Evolutionary conservation across 1,139 yeast species (phyloP).

Genomic region (Zygotorulaspora mrakii): DNA sequence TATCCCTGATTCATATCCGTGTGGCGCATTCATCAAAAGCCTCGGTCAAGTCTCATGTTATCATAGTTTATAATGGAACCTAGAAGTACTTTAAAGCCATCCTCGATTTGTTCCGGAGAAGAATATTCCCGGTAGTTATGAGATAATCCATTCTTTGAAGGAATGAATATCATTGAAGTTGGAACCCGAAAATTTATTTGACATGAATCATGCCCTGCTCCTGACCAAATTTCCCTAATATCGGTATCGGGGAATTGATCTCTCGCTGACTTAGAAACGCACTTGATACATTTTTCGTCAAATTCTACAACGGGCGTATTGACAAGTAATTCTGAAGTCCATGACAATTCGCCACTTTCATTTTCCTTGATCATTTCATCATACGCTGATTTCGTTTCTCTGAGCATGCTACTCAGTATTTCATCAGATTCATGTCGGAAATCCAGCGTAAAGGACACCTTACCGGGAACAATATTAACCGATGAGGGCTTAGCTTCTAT

Average conservation of each 20-base stretch:
- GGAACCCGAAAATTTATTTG: constrained; percentile 52
- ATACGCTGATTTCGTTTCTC: constrained; percentile 42
- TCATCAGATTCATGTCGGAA: constrained; percentile 52
- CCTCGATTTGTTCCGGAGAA: constrained; percentile 55
- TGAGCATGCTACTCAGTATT: constrained; percentile 40
- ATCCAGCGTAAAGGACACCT: constrained; percentile 53
- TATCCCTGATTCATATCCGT: no score
- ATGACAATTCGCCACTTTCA: constrained; percentile 34
- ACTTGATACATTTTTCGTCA: constrained; percentile 44
- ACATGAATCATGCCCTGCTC: constrained; percentile 73
- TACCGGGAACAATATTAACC: constrained; percentile 62
- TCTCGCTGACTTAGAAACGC: constrained; percentile 49
- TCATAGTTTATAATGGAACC: constrained; percentile 59
- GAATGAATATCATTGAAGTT: constrained; percentile 69
- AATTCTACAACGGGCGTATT: constrained; percentile 51
- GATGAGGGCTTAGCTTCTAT: constrained; percentile 52
- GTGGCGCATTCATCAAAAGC: no score
- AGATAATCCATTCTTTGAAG: constrained; percentile 60
- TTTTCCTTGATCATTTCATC: constrained; percentile 35
- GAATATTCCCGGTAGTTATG: constrained; percentile 65
- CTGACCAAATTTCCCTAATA: constrained; percentile 49
- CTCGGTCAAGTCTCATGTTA: constrained; percentile 8
- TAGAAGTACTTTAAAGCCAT: constrained; percentile 54
- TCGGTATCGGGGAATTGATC: constrained; percentile 45
- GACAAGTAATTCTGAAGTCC: constrained; percentile 13